Conservation (phyloP, 1,284 basidiomycete genomes). For the Moesziomyces globuligerus region DNA sequence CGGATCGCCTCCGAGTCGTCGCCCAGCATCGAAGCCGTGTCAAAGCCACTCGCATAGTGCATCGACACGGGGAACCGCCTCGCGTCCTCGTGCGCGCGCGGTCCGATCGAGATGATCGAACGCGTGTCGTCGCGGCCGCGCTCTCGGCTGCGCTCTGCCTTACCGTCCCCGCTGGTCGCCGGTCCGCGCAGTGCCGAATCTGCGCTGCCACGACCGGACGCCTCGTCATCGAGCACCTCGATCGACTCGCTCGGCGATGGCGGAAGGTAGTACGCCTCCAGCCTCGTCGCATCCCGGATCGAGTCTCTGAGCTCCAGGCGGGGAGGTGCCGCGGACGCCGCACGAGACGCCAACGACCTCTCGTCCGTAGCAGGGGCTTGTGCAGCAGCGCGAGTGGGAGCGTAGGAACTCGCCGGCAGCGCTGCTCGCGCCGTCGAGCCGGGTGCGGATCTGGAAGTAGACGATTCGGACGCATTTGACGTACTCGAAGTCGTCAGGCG, state of each 20-base stretch:
- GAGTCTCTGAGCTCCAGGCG: conserved; percentile 17
- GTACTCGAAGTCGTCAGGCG: no score
- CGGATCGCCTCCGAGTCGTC: conserved; percentile 46
- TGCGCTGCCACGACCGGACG: no score
- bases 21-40: conserved; percentile 46
- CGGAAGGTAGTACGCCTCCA: conserved; percentile 4
- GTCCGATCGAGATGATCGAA: conserved; percentile 41
- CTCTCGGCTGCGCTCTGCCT: conserved; percentile 1
- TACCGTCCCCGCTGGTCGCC: background rate
- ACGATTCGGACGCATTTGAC: background rate
- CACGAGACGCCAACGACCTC: background rate
- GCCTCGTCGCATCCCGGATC: background rate
- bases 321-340: conserved; percentile 10
- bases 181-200: background rate
- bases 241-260: conserved; percentile 17
- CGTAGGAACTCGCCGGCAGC: background rate
- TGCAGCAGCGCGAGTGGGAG: background rate
- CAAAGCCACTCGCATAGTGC: conserved; percentile 58
- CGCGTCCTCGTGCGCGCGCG: conserved; percentile 43
- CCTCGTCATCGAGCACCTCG: conserved; percentile 27
- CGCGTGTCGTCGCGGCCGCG: conserved; percentile 19
- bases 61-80: conserved; percentile 57
- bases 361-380: background rate
- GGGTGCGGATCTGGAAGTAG: background rate
- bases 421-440: conserved; percentile 1